Evolutionary conservation across 2,329 filamentous ascomycete species (phyloP).

Genomic region (Colletotrichum neosansevieriae): DNA sequence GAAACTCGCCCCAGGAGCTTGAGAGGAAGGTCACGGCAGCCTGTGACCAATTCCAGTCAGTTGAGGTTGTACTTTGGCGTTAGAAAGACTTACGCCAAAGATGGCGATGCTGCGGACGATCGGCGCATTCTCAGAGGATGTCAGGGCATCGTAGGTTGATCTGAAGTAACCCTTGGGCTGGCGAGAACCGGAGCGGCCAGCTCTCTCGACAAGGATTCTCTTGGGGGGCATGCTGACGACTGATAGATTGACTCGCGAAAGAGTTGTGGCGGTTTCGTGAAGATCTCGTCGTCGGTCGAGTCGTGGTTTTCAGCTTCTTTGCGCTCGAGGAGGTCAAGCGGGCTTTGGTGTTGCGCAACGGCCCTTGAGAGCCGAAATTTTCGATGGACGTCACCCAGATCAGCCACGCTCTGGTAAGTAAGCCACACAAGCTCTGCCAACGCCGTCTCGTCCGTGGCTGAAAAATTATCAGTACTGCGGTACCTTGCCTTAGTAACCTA

Average conservation of each 20-base stretch:
- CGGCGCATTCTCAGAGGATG: conserved; percentile 75
- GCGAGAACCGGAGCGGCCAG: conserved; percentile 54
- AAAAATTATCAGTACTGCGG: too few species aligned
- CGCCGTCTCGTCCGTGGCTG: too few species aligned
- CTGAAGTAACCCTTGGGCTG: conserved; percentile 66
- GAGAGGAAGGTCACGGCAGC: conserved; percentile 75
- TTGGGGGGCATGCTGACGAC: conserved; percentile 71
- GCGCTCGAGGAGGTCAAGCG: not conserved
- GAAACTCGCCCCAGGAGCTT: conserved; percentile 75
- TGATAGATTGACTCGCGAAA: conserved; percentile 3
- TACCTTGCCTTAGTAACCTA: too few species aligned
- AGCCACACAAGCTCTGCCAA: too few species aligned
- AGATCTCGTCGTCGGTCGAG: conserved; percentile 3
- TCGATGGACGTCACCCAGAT: conserved; percentile 5
- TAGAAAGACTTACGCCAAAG: conserved; percentile 70
- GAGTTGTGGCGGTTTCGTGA: not conserved
- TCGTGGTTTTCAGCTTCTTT: conserved; percentile 8
- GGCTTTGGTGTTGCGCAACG: not conserved
- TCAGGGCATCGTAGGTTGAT: conserved; percentile 71
- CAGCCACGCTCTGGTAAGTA: not conserved
- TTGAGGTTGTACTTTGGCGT: not conserved
- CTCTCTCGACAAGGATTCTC: conserved; percentile 65
- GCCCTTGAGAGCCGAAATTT: conserved; percentile 31
- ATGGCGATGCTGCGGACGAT: conserved; percentile 76
- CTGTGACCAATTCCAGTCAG: conserved; percentile 51